These are phyloP conservation scores for Triticum timopheevii DNA, from an alignment of 176 grass and related monocot species.

Conservation along the genomic window DNA sequence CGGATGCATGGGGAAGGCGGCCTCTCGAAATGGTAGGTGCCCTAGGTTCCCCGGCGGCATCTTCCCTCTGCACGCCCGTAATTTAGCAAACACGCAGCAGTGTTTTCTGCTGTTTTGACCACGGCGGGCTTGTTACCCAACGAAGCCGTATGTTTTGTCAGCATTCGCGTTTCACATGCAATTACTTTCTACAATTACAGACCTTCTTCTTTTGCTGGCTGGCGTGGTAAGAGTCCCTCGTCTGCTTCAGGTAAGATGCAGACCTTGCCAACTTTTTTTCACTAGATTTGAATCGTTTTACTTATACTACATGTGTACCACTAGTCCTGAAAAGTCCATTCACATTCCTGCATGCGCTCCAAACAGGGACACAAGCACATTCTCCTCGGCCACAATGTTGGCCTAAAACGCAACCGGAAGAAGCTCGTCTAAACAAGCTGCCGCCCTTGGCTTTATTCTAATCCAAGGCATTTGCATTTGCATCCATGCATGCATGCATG, in stretches of 20 bases:
- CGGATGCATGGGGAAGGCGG: neutral
- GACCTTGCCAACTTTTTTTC: no score
- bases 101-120: neutral
- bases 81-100: neutral
- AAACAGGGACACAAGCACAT: neutral
- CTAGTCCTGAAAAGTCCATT: no score
- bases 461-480: neutral
- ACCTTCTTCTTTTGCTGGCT: no score
- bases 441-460: conserved; percentile 45
- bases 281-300: no score
- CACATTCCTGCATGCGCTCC: no score
- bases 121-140: no score
- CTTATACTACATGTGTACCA: no score
- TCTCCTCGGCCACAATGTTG: neutral
- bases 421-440: conserved; percentile 10
- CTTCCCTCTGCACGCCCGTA: neutral
- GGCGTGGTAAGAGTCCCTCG: no score
- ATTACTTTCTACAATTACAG: no score
- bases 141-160: no score
- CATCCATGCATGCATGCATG: neutral
- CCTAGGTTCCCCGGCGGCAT: neutral
- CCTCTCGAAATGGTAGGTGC: neutral
- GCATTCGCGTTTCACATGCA: no score
- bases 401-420: neutral
- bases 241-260: no score